These are phyloP conservation scores for Echria macrotheca DNA, from an alignment of 495 filamentous ascomycete genomes.

Conservation along the genomic window DNA sequence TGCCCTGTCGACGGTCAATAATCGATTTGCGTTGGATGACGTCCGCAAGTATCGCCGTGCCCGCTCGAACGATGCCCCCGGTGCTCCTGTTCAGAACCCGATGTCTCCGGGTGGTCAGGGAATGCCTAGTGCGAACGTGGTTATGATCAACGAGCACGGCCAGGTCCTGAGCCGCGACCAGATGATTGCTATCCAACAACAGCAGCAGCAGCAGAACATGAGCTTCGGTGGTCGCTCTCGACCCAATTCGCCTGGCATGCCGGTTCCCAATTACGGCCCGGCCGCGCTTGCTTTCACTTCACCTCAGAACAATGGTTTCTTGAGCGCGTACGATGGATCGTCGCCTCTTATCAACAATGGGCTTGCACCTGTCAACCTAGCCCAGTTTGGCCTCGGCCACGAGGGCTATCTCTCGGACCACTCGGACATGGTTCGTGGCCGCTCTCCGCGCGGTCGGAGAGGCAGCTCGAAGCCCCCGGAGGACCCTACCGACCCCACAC, in stretches of 20 bases:
- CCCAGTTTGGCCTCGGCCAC: slow-evolving; percentile 63
- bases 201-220: slow-evolving; percentile 53
- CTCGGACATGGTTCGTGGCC: slow-evolving; percentile 80
- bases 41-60: slow-evolving; percentile 89
- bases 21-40: slow-evolving; percentile 94
- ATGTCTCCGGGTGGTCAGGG: slow-evolving; percentile 40
- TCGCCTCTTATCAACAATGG: slow-evolving; percentile 71
- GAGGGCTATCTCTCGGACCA: slow-evolving; percentile 96
- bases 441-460: slow-evolving; percentile 85
- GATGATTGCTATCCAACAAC: slow-evolving; percentile 76
- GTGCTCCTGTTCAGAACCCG: slow-evolving; percentile 35
- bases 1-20: slow-evolving; percentile 94
- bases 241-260: slow-evolving; percentile 85
- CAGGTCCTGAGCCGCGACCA: slow-evolving; percentile 82
- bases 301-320: slow-evolving; percentile 91
- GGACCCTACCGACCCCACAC: slow-evolving; percentile 85
- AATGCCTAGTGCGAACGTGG: slow-evolving; percentile 62
- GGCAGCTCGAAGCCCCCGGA: slow-evolving; percentile 97
- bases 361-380: slow-evolving; percentile 64
- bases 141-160: slow-evolving; percentile 90
- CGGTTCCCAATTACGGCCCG: slow-evolving; percentile 66
- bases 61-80: slow-evolving; percentile 80
- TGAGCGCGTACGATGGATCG: slow-evolving; percentile 77
- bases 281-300: slow-evolving; percentile 75
- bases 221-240: slow-evolving; percentile 80